phyloP scores from a whole-genome alignment of 1,284 basidiomycete genomes.

The Fomitiporia mediterranea region DNA sequence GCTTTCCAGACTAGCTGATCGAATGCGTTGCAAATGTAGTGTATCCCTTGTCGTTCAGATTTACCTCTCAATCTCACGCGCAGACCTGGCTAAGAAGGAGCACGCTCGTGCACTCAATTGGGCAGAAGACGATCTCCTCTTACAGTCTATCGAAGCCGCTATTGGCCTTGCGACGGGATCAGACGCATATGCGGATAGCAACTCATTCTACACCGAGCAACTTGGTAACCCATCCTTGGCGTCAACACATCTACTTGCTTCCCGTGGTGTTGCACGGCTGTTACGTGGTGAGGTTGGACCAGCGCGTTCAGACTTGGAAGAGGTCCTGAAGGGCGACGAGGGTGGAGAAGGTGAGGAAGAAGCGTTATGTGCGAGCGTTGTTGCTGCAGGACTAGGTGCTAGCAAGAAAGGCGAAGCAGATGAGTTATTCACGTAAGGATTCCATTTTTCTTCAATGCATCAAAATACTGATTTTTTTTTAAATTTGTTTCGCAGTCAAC shows the following conservation, averaged over 20 bases:
- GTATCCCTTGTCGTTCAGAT: constrained; percentile 80
- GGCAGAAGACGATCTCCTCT: constrained; percentile 85
- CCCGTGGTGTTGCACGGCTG: constrained; percentile 81
- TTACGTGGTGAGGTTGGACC: constrained; percentile 77
- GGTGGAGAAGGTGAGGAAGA: constrained; percentile 47
- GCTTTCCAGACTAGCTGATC: not conserved
- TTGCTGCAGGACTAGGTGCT: constrained; percentile 60
- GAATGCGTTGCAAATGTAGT: constrained; percentile 37
- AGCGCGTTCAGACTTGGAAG: constrained; percentile 80
- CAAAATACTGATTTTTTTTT: constrained; percentile 10
- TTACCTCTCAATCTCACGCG: constrained; percentile 79
- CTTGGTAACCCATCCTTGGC: constrained; percentile 80
- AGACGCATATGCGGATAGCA: constrained; percentile 63
- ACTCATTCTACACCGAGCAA: constrained; percentile 91
- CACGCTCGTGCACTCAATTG: constrained; percentile 77
- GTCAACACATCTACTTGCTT: constrained; percentile 70
- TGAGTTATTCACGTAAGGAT: constrained; percentile 62
- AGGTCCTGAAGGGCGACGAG: constrained; percentile 57
- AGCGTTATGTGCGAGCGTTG: constrained; percentile 64
- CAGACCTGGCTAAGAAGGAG: constrained; percentile 82
- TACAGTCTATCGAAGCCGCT: constrained; percentile 87
- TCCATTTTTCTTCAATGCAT: not conserved
- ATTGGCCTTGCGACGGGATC: constrained; percentile 80
- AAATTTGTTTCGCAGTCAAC: constrained; percentile 39
- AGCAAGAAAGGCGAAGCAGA: constrained; percentile 57